Evolutionary conservation across 1,284 basidiomycete genomes (phyloP).

Genomic region (Microbotryum scabiosae): DNA sequence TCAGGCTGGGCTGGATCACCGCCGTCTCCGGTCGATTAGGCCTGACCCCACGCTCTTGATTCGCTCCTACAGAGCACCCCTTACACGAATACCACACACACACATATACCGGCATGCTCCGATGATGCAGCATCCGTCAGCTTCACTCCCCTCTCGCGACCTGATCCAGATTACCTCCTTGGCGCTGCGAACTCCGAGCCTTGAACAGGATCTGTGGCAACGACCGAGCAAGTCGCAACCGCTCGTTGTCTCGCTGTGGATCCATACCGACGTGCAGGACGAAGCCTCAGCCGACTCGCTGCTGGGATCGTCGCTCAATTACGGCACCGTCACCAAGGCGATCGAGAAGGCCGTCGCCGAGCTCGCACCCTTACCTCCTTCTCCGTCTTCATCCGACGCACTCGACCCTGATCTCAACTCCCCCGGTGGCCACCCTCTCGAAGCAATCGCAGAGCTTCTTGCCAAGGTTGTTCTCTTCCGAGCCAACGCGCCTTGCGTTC

Average conservation of each 20-base stretch:
- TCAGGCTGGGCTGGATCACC: too few relatives aligned
- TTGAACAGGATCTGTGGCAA: conserved; percentile 22
- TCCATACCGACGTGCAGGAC: conserved; percentile 46
- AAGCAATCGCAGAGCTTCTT: conserved; percentile 23
- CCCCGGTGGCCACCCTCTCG: conserved; percentile 5
- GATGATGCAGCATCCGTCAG: background rate
- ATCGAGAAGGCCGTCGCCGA: conserved; percentile 30
- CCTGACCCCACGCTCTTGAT: too few relatives aligned
- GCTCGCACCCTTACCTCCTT: background rate
- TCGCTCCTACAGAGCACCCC: too few relatives aligned
- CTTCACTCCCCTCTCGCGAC: conserved; percentile 20
- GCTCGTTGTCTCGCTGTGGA: conserved; percentile 50
- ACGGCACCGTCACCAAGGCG: conserved; percentile 47
- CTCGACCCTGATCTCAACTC: background rate
- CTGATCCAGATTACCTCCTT: conserved; percentile 33
- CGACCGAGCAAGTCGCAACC: conserved; percentile 44
- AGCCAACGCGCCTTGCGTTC: conserved; percentile 25
- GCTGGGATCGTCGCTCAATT: conserved; percentile 41
- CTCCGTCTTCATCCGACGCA: too few relatives aligned
- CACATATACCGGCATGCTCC: too few relatives aligned
- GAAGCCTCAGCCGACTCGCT: conserved; percentile 26
- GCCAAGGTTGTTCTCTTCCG: conserved; percentile 20
- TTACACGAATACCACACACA: too few relatives aligned
- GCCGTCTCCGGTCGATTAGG: too few relatives aligned
- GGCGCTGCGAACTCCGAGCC: conserved; percentile 23